These are phyloP conservation scores for Penicillium coprophilum DNA, from an alignment of 495 filamentous ascomycete genomes.

Conservation along the genomic window DNA sequence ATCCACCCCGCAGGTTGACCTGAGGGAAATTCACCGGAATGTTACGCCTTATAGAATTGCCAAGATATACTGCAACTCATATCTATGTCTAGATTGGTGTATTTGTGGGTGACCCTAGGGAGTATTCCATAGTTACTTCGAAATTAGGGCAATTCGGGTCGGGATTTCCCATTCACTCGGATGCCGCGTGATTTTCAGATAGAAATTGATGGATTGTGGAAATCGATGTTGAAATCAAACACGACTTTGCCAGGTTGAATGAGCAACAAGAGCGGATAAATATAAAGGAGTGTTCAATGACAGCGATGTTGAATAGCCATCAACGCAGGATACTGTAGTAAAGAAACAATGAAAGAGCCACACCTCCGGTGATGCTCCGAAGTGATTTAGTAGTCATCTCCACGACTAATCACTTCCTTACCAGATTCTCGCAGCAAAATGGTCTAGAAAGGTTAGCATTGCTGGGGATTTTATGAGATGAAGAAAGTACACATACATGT, in stretches of 20 bases:
- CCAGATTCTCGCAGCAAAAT: conserved; percentile 45
- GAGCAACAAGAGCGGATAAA: not conserved
- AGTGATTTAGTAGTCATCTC: conserved; percentile 40
- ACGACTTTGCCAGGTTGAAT: not conserved
- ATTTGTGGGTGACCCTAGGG: no score
- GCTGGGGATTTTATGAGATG: not conserved
- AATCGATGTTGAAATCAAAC: not conserved
- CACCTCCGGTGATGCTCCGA: not conserved
- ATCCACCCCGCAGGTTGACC: no score
- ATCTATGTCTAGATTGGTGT: no score
- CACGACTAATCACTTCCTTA: conserved; percentile 53
- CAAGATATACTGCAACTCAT: no score
- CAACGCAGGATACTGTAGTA: no score
- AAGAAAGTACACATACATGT: conserved; percentile 45
- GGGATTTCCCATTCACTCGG: no score
- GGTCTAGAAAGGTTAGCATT: conserved; percentile 29
- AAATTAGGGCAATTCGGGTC: no score
- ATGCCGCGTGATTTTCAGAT: not conserved
- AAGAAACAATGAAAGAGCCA: not conserved
- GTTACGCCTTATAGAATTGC: no score
- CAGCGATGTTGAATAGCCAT: not conserved
- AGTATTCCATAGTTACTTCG: no score
- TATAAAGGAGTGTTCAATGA: not conserved
- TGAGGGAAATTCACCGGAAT: no score
- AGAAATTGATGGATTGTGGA: not conserved